phyloP scores from a whole-genome alignment of 1,139 yeast genomes.

The Taphrina betulina region DNA sequence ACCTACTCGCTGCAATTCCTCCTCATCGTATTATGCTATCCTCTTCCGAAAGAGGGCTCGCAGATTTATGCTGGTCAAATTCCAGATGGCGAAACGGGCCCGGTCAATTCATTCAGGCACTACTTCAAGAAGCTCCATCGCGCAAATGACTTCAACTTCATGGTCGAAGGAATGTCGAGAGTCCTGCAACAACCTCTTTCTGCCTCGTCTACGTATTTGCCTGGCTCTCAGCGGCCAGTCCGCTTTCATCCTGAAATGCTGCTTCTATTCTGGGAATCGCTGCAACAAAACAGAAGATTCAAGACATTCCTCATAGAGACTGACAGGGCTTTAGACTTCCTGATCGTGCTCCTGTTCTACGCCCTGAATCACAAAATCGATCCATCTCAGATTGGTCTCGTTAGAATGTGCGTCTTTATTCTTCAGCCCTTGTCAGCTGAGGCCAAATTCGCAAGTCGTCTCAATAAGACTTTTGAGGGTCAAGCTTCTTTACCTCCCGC shows the following conservation, averaged over 20 bases:
- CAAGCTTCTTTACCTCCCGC: slow-evolving; percentile 42
- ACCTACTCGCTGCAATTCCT: slow-evolving; percentile 63
- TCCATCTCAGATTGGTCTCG: slow-evolving; percentile 51
- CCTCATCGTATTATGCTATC: slow-evolving; percentile 61
- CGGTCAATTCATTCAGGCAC: slow-evolving; percentile 43
- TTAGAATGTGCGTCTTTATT: slow-evolving; percentile 61
- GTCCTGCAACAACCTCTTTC: slow-evolving; percentile 42
- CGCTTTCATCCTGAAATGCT: slow-evolving; percentile 51
- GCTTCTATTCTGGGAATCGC: slow-evolving; percentile 70
- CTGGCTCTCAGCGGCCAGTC: slow-evolving; percentile 43
- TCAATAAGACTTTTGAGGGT: slow-evolving; percentile 42
- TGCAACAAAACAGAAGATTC: slow-evolving; percentile 60
- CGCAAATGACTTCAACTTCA: slow-evolving; percentile 50
- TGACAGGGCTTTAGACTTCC: slow-evolving; percentile 55
- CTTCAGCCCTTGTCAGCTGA: slow-evolving; percentile 63
- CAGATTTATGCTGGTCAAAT: slow-evolving; percentile 23
- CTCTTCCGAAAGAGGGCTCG: slow-evolving; percentile 51
- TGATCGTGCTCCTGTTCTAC: slow-evolving; percentile 58
- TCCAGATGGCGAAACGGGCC: slow-evolving; percentile 18
- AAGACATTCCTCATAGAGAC: slow-evolving; percentile 52
- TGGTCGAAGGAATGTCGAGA: slow-evolving; percentile 47
- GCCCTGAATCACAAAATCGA: slow-evolving; percentile 53
- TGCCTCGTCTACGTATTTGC: slow-evolving; percentile 43
- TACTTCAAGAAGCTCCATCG: slow-evolving; percentile 46
- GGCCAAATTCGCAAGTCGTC: slow-evolving; percentile 40